Evolutionary conservation across 2,329 filamentous ascomycete species (phyloP).

Genomic region (Talaromyces pinophilus): DNA sequence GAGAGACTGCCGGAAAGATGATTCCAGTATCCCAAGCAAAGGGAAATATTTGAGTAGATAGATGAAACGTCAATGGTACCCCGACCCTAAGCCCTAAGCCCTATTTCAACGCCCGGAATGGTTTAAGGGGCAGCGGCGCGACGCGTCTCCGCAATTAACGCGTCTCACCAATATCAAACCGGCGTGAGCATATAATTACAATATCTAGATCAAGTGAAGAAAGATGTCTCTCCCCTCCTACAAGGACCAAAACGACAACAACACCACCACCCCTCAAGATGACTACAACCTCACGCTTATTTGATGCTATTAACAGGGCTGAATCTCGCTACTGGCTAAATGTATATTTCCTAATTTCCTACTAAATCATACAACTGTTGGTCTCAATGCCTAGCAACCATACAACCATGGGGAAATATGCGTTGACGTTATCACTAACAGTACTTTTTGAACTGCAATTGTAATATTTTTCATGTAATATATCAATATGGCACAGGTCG

Average conservation of each 20-base stretch:
- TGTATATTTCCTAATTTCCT: too few relatives aligned
- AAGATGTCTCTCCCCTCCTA: too few relatives aligned
- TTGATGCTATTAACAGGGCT: too few relatives aligned
- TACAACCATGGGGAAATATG: too few relatives aligned
- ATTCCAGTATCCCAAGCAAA: not conserved
- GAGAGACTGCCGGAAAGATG: not conserved
- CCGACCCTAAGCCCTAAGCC: slow-evolving; percentile 36
- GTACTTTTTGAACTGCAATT: too few relatives aligned
- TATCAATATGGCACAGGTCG: too few relatives aligned
- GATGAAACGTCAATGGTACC: slow-evolving; percentile 6
- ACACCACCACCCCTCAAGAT: not conserved
- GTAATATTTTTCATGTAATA: too few relatives aligned
- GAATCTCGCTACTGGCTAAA: too few relatives aligned
- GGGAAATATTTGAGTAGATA: not conserved
- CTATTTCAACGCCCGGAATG: slow-evolving; percentile 31
- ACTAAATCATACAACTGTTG: too few relatives aligned
- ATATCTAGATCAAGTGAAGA: too few relatives aligned
- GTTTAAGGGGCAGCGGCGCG: slow-evolving; percentile 20
- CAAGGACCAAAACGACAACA: not conserved
- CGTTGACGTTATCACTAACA: too few relatives aligned
- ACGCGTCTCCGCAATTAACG: slow-evolving; percentile 29
- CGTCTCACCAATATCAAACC: slow-evolving; percentile 25
- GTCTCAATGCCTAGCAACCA: too few relatives aligned
- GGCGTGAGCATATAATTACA: not conserved
- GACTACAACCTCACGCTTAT: slow-evolving; percentile 60